phyloP scores from a whole-genome alignment of 345 rosid genomes.

The Rhizophora mangle region DNA sequence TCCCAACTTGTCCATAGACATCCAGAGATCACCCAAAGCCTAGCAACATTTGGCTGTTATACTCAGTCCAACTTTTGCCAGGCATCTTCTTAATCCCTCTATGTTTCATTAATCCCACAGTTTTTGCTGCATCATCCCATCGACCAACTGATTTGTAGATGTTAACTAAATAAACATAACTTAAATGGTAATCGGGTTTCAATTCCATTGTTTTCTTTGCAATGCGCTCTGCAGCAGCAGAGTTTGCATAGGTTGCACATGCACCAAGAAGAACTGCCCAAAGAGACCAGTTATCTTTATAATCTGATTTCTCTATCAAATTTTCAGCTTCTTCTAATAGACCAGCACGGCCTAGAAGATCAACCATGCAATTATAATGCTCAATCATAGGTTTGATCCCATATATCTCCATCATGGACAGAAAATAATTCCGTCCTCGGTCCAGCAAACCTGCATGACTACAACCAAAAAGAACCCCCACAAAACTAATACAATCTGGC shows the following conservation, averaged over 20 bases:
- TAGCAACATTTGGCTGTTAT: not conserved
- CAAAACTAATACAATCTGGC: slow-evolving; percentile 75
- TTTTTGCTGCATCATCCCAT: slow-evolving; percentile 70
- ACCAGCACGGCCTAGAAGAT: slow-evolving; percentile 87
- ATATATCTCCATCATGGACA: slow-evolving; percentile 44
- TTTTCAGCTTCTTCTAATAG: slow-evolving; percentile 76
- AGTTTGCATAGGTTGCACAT: slow-evolving; percentile 47
- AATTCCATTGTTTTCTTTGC: slow-evolving; percentile 69
- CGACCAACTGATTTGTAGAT: slow-evolving; percentile 66
- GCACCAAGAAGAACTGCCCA: slow-evolving; percentile 95
- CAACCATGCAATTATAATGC: slow-evolving; percentile 89
- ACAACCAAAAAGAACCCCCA: slow-evolving; percentile 84
- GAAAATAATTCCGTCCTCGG: slow-evolving; percentile 55
- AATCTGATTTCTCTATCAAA: slow-evolving; percentile 59
- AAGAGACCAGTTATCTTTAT: slow-evolving; percentile 58
- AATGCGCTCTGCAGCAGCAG: slow-evolving; percentile 64
- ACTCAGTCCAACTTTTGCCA: slow-evolving; percentile 58
- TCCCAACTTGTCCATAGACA: not conserved
- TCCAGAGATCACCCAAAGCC: not conserved
- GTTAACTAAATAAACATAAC: slow-evolving; percentile 77
- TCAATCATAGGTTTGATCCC: slow-evolving; percentile 66
- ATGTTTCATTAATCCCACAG: slow-evolving; percentile 61
- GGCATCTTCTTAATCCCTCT: slow-evolving; percentile 58
- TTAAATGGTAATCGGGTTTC: slow-evolving; percentile 64
- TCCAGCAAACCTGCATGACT: slow-evolving; percentile 76